Evolutionary conservation across 192 early-diverging fungal species (phyloP), one percentile per base, ranked within the genome.

Genomic region (Coemansia sp.): DNA sequence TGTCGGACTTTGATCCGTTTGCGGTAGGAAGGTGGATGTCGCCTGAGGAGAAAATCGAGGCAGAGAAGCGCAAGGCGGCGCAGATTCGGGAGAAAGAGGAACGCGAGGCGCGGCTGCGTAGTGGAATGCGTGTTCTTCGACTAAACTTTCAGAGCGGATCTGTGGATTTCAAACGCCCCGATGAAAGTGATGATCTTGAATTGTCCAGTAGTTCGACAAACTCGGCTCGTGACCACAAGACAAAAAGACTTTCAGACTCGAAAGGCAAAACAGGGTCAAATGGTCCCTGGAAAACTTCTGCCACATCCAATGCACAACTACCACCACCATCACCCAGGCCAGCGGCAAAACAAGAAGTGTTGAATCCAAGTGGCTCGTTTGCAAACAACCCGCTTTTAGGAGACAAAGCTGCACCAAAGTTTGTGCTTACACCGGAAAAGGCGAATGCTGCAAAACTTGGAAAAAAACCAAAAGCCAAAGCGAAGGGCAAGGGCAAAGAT

Each of bases 11-110:
- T 71, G 73, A 76, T 28, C 67, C 69, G 12, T 52, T 77, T 37
- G 68, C 70, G 4, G 31, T 61, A 25, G 68, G 51, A 53, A 75
- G 65, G 68, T 84, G 82, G 82, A 71, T 77, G 77, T 74, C 74
- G 4, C 67, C 73, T 5, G 64, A 80, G 28, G 82, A 84, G 58
- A 72, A 69, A 13, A 55, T 63, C 1, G 53, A 66, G 26, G 73
- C 69, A 10, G 65, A 70, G 40, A 34, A 39, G n/a, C 56, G 40
- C n/a, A 52, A 60, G 7, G 34, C 16, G 4, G 57, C 42, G 13
- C 67, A 59, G 18, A 16, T 28, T 2, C 18, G 40, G 33, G 63
- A 33, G 3, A 35, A 72, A 8, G 58, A 68, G 25, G 68, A 78
- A 43, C 66, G 70, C 18, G 75, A 78, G 35, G 63, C 63, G 20